Base-by-base conservation (phyloP, 345 rosid species). In the Pseudoturritis turrita region DNA sequence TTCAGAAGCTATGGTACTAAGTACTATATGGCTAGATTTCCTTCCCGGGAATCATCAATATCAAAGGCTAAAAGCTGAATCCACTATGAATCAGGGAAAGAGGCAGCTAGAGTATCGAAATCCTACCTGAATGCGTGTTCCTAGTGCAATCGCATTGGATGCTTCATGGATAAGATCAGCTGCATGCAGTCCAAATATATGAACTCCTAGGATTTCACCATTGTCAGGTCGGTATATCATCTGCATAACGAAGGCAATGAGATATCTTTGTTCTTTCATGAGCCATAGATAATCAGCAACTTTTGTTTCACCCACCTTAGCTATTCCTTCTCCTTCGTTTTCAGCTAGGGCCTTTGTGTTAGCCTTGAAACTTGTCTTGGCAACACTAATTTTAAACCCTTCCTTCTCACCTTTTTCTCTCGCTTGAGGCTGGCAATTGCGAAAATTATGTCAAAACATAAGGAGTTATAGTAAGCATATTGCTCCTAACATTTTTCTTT, bases 161-260 rank as follows among this genome's bases (percentile, higher is more conserved):
- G 98, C 99, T 89, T 95, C 99, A 54, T 95, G 99, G 80, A 95
- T 95, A 68, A 95, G 98, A 77, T 95, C 99, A 45, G 99, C 99
- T 23, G 99, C 98, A 58, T 95, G 99, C 80, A 95, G 76, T 41
- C 99, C 99, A 72, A 95, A 87, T 37, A 95, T 95, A 79, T 91
- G 99, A 72, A 95, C 98, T 61, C 99, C 99, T 29, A 95, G 86
- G 39, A 95, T 92, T 81, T 95, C 99, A 65, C 99, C 99, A 21
- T 74, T 92, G 79, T 95, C 98, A 10, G 98, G 97, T 75, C 98
- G 86, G 79, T 95, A 95, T 80, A 95, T 92, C 85, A 95, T 79
- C 99, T 95, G 94, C 78, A 64, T 14, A 59, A 55, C 49, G 55
- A 44, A 73, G 41, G 21, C 47, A 4, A 40, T 57, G 10, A 60